Base-by-base conservation (phyloP, 768 basidiomycete species). In the Epithele typhae region DNA sequence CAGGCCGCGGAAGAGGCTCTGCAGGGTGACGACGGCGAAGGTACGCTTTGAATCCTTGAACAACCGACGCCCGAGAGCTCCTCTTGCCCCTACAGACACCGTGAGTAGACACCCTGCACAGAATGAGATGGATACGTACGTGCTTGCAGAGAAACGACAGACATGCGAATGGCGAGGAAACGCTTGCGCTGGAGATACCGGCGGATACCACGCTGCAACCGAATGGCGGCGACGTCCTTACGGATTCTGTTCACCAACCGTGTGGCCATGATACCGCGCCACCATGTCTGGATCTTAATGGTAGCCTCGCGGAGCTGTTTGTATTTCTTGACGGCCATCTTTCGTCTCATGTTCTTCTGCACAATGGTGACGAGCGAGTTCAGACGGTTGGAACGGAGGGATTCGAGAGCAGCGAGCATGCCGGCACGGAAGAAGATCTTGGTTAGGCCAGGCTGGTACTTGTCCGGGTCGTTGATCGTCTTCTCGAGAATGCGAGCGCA, bases 381-480 rank as follows among this genome's bases (percentile, higher is more conserved):
- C 43, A 98, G 77, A 49, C 89, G 77, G 50, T 88, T 83, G 6
- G 92, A 84, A 33, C 96, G 88, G 45, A 94, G 75, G 14, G 90
- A 81, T 68, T 99, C 96, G 37, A 99, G 76, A 5, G 88, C 87
- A 22, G 96, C 95, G 45, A 99, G 84, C 92, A 98, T 97, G 53
- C 96, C 96, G 11, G 96, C 94, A 50, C 96, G 82, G 78, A 99
- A 98, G 73, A 99, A 99, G 56, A 99, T 97, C 70, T 99, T 99
- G 22, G 91, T 98, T 23, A 93, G 76, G 57, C 96, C 96, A 60
- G 84, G 84, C 68, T 99, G 96, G 67, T 93, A 96, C 74, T 95
- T 97, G 74, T 97, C 94, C 6, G 84, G 78, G 54, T 98, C 96
- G 30, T 85, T 84, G 62, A 97, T 89, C 0, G 92, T 93, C 59